These are phyloP conservation scores for Picea abies DNA, from an alignment of 83 land plant species.

Conservation along the genomic window DNA sequence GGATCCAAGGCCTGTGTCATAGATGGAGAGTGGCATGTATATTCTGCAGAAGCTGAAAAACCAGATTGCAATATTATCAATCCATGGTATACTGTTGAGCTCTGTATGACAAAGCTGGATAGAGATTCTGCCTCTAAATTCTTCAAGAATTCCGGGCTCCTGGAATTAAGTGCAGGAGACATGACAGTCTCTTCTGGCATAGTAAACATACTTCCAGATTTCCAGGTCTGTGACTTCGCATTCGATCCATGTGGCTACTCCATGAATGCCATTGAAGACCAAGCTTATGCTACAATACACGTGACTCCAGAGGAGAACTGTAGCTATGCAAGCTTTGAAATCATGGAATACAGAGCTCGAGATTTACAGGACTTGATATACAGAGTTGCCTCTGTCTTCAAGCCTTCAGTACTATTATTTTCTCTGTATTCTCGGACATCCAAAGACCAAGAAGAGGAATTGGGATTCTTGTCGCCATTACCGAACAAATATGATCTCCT, in stretches of 20 bases:
- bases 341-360: constrained; percentile 26
- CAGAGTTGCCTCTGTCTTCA: constrained; percentile 11
- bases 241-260: constrained; percentile 56
- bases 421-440: constrained; percentile 13
- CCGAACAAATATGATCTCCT: background rate
- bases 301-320: constrained; percentile 33
- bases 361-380: constrained; percentile 11
- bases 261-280: constrained; percentile 33
- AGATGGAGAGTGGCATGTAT: constrained; percentile 40
- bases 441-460: background rate
- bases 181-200: constrained; percentile 40
- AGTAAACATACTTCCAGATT: constrained; percentile 35
- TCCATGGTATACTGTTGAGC: constrained; percentile 35
- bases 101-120: constrained; percentile 48
- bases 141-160: constrained; percentile 24
- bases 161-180: constrained; percentile 24
- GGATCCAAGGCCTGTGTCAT: constrained; percentile 31
- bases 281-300: constrained; percentile 31
- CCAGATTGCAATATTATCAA: background rate
- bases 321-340: constrained; percentile 42
- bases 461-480: background rate
- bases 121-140: constrained; percentile 24
- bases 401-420: constrained; percentile 12
- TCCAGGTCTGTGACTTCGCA: constrained; percentile 43
- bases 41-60: constrained; percentile 24